These are phyloP conservation scores for Aspergillus piperis DNA, from an alignment of 2,329 filamentous ascomycete species.

Conservation along the genomic window DNA sequence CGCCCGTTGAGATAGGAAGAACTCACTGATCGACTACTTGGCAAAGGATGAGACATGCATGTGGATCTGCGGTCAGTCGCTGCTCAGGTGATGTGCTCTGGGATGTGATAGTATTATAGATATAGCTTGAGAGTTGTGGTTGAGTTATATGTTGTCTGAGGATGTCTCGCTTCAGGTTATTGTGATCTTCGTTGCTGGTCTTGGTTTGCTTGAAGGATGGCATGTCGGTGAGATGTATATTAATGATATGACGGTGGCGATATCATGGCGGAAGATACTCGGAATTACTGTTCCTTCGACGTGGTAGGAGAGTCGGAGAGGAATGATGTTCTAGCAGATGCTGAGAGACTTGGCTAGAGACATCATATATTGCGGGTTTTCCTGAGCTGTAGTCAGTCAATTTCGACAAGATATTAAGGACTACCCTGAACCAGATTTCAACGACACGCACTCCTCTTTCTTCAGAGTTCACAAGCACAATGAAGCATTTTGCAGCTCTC, in stretches of 20 bases:
- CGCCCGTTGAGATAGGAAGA: not conserved
- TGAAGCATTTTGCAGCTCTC: slow-evolving; percentile 5
- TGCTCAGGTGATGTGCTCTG: not conserved
- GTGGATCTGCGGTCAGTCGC: not conserved
- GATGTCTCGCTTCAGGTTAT: not conserved
- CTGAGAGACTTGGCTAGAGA: not conserved
- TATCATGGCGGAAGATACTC: not conserved
- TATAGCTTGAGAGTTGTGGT: not conserved
- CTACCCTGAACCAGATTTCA: not conserved
- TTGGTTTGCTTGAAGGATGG: not conserved
- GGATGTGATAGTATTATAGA: not conserved
- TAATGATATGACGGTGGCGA: not conserved
- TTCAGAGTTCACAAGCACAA: not conserved
- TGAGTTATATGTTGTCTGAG: not conserved
- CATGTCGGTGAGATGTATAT: not conserved
- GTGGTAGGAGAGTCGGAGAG: not conserved
- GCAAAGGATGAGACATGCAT: slow-evolving; percentile 1
- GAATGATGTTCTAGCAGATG: not conserved
- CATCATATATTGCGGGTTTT: not conserved
- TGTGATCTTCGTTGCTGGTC: not conserved
- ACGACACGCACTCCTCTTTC: not conserved
- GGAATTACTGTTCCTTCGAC: not conserved
- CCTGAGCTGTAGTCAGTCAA: not conserved
- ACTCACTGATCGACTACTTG: not conserved
- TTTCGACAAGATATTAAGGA: not conserved